Base-by-base conservation (phyloP, 2,329 filamentous ascomycete species). In the Anthostomella pinea region DNA sequence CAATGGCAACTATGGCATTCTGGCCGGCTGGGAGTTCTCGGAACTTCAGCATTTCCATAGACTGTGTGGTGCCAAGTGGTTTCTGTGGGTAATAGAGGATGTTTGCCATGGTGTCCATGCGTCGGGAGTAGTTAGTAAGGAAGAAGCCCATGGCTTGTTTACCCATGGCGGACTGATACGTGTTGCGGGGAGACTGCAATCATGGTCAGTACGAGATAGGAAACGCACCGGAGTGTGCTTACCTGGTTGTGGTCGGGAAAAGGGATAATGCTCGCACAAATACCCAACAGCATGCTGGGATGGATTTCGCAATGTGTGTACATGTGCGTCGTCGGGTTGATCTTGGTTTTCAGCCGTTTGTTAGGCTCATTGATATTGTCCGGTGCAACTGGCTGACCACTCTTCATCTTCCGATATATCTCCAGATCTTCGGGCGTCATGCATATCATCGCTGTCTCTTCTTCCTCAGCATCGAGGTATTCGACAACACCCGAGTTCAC, bases 101-200 rank as follows among this genome's bases (percentile, higher is more conserved):
- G 55, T 98, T 98, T 54, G 91, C 86, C 93, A 98, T 98, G 4
- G 93, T 98, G 59, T 98, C 93, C 91, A 98, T 97, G 47, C 93
- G 89, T 45, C 91, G 82, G 25, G 87, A 84, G 64, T 95, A 98
- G 62, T 98, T 98, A 9, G 94, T 98, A 38, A 98, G 75, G 70
- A 95, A 96, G 54, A 97, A 90, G 59, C 94, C 93, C 94, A 98
- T 98, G 45, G 93, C 93, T 77, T 98, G 93, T 69, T 98, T 98
- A 72, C 94, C 93, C 93, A 98, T 98, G 60, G 93, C 93, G 56
- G 91, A 96, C 68, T 97, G 91, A 65, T 96, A 98, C 4, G 91
- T 97, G 62, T 98, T 98, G 85, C 93, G 85, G 50, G 93, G 93
- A 46, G 91, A 97, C 78, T 94, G 58, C 30, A 13, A 23, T 14